Evolutionary conservation across 2,329 filamentous ascomycete species (phyloP), one percentile per base, ranked within the genome.

Genomic region (Fusarium sororula): DNA sequence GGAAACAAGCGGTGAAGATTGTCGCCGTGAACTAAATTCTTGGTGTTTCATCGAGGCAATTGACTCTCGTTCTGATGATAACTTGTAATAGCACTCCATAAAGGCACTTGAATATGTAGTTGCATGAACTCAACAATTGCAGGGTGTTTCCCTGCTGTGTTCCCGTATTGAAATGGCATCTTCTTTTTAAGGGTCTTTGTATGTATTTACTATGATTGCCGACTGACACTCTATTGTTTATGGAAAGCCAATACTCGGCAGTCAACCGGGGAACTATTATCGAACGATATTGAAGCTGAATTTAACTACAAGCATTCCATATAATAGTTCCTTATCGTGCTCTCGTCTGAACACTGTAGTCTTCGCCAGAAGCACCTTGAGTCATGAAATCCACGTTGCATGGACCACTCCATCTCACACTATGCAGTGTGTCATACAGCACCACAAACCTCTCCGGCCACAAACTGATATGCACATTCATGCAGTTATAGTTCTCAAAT

Each of bases 171-270:
- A 30, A 37, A 32, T 55, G 20, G 22, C 41, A 39, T 63, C n/a
- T 48, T 54, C 44, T 32, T 57, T 55, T 47, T 72, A 50, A 64
- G 59, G 62, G 71, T 68, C 67, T n/a, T 58, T n/a, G 44, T 12
- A 30, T 28, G 32, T 35, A 35, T 35, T 45, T 15, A 26, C 24
- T 44, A 41, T 44, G 42, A 63, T 51, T 55, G 32, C 50, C 44
- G 41, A 32, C 18, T 63, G 38, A n/a, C 73, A 58, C 51, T 63
- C 37, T 71, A 62, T 60, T 48, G 10, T 26, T 22, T n/a, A 32
- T 54, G 26, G 45, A 48, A 51, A 41, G 41, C 39, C 48, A 64
- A 63, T 48, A 53, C 28, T 35, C 24, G 30, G 37, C 24, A 39
- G 41, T 42, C 37, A 41, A 47, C 20, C 39, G 39, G 42, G 30